These are phyloP conservation scores for Saccharomyces jurei DNA, from an alignment of 805 yeast species.

Conservation along the genomic window DNA sequence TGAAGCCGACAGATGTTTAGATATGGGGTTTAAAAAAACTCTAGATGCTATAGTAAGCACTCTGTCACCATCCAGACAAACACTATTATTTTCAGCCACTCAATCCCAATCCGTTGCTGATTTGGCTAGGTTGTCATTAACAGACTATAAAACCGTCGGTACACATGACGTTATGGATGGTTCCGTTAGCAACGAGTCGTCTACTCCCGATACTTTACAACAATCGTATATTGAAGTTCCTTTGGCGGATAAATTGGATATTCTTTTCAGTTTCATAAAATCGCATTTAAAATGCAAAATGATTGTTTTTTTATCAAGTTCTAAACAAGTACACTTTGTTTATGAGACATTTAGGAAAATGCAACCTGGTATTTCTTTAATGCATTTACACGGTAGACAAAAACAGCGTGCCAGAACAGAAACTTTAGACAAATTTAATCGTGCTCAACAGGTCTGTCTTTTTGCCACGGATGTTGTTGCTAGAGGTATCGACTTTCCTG, in stretches of 20 bases:
- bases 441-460: conserved; percentile 71
- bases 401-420: conserved; percentile 85
- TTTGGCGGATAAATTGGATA: conserved; percentile 74
- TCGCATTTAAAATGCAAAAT: conserved; percentile 75
- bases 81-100: conserved; percentile 80
- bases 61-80: conserved; percentile 74
- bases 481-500: conserved; percentile 86
- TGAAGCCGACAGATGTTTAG: conserved; percentile 88
- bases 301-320: conserved; percentile 75
- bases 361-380: conserved; percentile 84
- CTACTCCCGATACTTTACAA: conserved; percentile 77
- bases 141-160: conserved; percentile 41
- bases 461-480: conserved; percentile 91
- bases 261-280: conserved; percentile 77
- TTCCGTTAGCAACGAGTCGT: conserved; percentile 45
- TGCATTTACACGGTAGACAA: conserved; percentile 83
- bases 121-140: conserved; percentile 59
- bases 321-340: conserved; percentile 84
- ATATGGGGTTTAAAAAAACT: conserved; percentile 85
- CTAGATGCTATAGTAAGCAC: conserved; percentile 72
- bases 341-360: conserved; percentile 79
- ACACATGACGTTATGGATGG: conserved; percentile 38
- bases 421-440: conserved; percentile 67
- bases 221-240: conserved; percentile 72
- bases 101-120: conserved; percentile 77